Percentiles rank a stretch among this genome's conserved stretches.
phyloP scores from a whole-genome alignment of 2,329 filamentous ascomycete species.

The Metarhizium anisopliae region DNA sequence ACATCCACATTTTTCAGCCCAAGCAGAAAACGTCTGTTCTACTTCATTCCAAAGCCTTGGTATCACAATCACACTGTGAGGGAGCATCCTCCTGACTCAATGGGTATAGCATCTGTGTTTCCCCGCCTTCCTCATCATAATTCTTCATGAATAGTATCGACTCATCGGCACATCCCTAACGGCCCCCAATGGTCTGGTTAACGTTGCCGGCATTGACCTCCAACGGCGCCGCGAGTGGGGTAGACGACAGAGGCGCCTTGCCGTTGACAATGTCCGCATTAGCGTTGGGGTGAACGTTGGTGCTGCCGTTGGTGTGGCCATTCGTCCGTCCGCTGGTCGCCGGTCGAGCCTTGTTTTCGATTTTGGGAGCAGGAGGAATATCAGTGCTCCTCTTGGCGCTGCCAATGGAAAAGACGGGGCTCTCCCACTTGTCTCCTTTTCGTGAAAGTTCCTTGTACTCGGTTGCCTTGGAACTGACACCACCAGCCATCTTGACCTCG shows the following conservation, averaged over 20 bases:
- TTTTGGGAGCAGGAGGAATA: conserved; percentile 52
- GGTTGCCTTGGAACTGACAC: conserved; percentile 86
- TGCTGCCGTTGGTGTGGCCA: conserved; percentile 13
- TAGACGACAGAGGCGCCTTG: background rate
- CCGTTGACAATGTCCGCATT: conserved; percentile 2
- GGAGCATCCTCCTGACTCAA: conserved; percentile 3
- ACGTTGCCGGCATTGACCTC: conserved; percentile 1
- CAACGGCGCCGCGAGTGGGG: conserved; percentile 1
- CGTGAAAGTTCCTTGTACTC: conserved; percentile 82
- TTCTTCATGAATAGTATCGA: conserved; percentile 3
- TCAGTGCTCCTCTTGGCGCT: conserved; percentile 62
- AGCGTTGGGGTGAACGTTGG: conserved; percentile 6
- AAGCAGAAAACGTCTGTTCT: background rate
- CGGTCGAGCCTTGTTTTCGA: conserved; percentile 35
- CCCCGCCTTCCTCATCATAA: conserved; percentile 1
- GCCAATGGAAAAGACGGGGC: conserved; percentile 84
- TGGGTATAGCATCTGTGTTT: conserved; percentile 11
- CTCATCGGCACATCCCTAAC: conserved; percentile 11
- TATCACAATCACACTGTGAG: background rate
- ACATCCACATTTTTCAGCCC: background rate
- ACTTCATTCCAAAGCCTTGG: background rate
- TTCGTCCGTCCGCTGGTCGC: conserved; percentile 12
- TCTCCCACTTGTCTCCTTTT: conserved; percentile 92
- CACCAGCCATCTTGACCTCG: conserved; percentile 68
- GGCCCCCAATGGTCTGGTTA: conserved; percentile 6